Evolutionary conservation across 352 stramenopile genomes (phyloP), one percentile per base, ranked within the genome.

Genomic region (Phytophthora meadii): DNA sequence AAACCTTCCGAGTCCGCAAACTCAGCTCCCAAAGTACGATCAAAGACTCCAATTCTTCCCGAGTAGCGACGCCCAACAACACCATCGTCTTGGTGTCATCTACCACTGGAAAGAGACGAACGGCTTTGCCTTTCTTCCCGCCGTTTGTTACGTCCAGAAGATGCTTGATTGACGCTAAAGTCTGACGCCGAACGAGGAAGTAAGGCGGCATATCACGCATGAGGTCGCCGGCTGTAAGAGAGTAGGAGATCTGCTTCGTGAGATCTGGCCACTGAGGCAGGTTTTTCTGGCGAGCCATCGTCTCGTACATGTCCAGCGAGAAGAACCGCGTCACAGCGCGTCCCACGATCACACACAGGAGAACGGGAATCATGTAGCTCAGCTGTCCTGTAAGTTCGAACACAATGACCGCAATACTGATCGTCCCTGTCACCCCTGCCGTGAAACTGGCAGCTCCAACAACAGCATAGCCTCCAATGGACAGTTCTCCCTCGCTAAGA

Each of bases 371-470:
- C 80, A 96, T 93, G 79, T 95, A 95, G 42, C 82, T 92, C n/a
- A 97, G 74, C 74, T 97, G 87, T 22, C 80, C 83, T 24, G 90
- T 97, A n/a, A 97, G 81, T 54, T 96, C 87, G 32, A 94, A 93
- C 37, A 93, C 82, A 49, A 96, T 94, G 28, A 95, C 88, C 0
- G 84, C 88, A 50, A 93, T 88, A 48, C 73, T 89, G 47, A 96
- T 76, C 0, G 87, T 93, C 51, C 83, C 79, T 2, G 87, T 95
- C 25, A 91, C 84, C 2, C 83, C 83, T 9, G 85, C 88, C n/a
- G 85, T 92, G 56, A 95, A 93, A 14, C 87, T 89, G 8, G 88
- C 88, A 0, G 87, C 88, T 25, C 87, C 88, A 5, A 96, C 87
- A 24, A 96, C 80, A 6, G 87, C 87, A 47, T 95, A 96, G 1